A percentile compares a stretch with the other conserved stretches of the same genome.
phyloP scores from a whole-genome alignment of 2,329 filamentous ascomycete species.

The Tolypocladium album region DNA sequence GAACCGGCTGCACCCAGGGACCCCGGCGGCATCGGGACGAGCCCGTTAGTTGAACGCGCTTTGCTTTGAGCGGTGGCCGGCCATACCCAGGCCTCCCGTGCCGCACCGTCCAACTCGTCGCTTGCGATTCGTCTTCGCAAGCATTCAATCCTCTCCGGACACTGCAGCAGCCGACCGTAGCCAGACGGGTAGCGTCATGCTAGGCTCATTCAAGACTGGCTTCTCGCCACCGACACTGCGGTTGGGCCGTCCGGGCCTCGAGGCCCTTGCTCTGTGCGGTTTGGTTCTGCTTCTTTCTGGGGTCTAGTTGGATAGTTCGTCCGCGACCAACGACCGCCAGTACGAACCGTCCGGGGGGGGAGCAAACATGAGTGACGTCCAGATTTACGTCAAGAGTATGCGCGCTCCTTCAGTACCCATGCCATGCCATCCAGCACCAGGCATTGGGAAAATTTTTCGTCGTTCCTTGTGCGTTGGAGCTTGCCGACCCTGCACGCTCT shows the following conservation, averaged over 20 bases:
- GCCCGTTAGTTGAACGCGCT: conserved; percentile 3
- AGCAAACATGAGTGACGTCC: background rate
- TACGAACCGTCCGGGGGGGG: background rate
- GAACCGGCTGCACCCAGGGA: conserved; percentile 8
- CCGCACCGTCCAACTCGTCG: background rate
- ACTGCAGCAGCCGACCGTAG: background rate
- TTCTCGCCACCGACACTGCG: conserved; percentile 3
- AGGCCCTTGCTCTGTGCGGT: background rate
- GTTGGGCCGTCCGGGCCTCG: conserved; percentile 1
- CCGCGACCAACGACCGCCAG: background rate
- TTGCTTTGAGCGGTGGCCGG: background rate
- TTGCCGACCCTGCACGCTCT: background rate
- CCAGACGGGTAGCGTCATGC: conserved; percentile 1
- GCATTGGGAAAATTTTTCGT: background rate
- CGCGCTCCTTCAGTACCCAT: background rate
- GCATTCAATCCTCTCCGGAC: background rate
- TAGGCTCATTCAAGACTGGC: conserved; percentile 1
- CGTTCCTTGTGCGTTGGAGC: too few relatives aligned
- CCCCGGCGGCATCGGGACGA: conserved; percentile 6
- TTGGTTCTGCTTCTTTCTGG: background rate
- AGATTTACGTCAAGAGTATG: too few relatives aligned
- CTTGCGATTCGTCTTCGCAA: background rate
- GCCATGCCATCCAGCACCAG: background rate
- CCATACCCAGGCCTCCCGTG: background rate
- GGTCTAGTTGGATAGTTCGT: background rate